These are phyloP conservation scores for Boletus eberwhitei DNA, from an alignment of 768 basidiomycete genomes.

Conservation along the genomic window DNA sequence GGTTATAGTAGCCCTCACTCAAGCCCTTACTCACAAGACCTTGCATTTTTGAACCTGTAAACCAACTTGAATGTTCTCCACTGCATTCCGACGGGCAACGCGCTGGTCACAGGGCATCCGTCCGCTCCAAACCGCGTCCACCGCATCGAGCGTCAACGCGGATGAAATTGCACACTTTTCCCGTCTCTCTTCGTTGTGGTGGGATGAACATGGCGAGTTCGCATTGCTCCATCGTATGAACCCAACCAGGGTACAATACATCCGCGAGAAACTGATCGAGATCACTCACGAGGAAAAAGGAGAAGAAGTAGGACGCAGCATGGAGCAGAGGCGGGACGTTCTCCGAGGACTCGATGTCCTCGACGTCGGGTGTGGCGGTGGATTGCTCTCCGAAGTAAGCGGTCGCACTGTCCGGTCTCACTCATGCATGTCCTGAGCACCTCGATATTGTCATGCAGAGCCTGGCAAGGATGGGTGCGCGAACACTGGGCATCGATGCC, in stretches of 20 bases:
- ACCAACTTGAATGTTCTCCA: conserved; percentile 17
- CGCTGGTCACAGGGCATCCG: conserved; percentile 8
- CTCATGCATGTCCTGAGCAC: neutral
- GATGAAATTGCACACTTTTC: conserved; percentile 90
- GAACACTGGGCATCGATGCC: conserved; percentile 91
- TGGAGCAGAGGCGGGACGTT: conserved; percentile 29
- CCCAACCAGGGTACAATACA: conserved; percentile 78
- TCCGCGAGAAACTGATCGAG: conserved; percentile 73
- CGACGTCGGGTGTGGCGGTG: conserved; percentile 96
- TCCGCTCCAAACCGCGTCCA: conserved; percentile 21
- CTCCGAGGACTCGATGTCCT: conserved; percentile 70
- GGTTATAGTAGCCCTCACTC: too few relatives aligned
- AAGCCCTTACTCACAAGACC: too few relatives aligned
- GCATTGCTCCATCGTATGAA: conserved; percentile 91
- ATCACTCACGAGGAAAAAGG: conserved; percentile 52
- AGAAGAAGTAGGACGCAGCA: conserved; percentile 31
- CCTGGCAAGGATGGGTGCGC: conserved; percentile 81
- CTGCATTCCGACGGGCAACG: conserved; percentile 16
- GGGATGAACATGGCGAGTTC: conserved; percentile 93
- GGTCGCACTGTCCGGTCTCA: neutral
- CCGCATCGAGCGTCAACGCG: conserved; percentile 49
- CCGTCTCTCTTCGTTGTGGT: conserved; percentile 86
- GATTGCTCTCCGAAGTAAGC: conserved; percentile 83
- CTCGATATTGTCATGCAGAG: conserved; percentile 46
- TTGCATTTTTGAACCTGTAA: too few relatives aligned